Conservation (phyloP, 805 yeast genomes). For the Vanderwaltozyma tropicalis region DNA sequence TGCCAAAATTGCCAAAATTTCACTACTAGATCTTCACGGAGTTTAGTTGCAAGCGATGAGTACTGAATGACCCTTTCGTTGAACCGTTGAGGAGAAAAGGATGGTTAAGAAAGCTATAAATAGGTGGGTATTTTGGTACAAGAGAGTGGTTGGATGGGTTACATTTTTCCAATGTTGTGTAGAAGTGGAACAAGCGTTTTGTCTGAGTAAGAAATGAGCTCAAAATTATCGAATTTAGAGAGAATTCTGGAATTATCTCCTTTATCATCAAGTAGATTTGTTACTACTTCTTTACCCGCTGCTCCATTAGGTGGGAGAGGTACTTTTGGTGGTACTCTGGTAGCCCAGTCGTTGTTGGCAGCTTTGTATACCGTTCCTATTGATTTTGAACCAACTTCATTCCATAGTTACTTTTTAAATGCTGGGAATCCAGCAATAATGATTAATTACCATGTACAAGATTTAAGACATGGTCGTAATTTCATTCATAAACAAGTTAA, state of each 20-base stretch:
- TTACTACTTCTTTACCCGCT: constrained; percentile 14
- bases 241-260: constrained; percentile 14
- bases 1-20: no score
- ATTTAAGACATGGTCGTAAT: constrained; percentile 42
- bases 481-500: constrained; percentile 43
- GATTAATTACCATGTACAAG: constrained; percentile 44
- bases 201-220: no score
- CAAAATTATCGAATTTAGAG: constrained; percentile 6
- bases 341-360: constrained; percentile 56
- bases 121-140: no score
- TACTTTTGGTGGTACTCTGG: constrained; percentile 60
- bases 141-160: no score
- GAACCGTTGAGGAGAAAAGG: no score
- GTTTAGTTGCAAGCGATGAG: no score
- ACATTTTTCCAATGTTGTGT: no score
- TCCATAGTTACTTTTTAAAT: constrained; percentile 51
- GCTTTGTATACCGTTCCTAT: constrained; percentile 43
- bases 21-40: no score
- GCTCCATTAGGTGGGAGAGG: constrained; percentile 51
- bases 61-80: no score
- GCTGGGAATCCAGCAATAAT: constrained; percentile 41
- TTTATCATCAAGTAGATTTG: constrained; percentile 13
- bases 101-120: no score
- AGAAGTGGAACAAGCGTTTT: no score
- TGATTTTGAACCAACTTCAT: constrained; percentile 43